A percentile compares a stretch with the other conserved stretches of the same genome.
Conservation (phyloP, 495 filamentous ascomycete genomes). For the Chaetomidium leptoderma region DNA sequence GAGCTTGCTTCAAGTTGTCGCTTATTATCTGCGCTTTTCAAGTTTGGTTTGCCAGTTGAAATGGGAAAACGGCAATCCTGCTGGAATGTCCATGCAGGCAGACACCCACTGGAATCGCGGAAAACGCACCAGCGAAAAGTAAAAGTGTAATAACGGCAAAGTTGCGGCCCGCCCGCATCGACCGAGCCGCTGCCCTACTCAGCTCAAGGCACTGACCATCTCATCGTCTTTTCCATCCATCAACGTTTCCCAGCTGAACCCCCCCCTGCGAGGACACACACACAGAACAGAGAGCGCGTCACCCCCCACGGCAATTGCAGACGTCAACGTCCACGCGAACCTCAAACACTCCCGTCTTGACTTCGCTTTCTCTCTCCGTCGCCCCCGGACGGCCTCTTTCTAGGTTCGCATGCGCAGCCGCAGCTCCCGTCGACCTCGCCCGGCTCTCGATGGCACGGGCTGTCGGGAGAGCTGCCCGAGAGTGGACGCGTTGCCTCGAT, state of each 20-base stretch:
- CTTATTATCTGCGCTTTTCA: too few relatives aligned
- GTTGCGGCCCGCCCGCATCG: background rate
- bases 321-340: background rate
- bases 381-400: background rate
- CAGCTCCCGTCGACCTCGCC: slow-evolving; percentile 9
- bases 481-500: slow-evolving; percentile 2
- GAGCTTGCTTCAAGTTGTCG: too few relatives aligned
- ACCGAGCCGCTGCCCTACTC: background rate
- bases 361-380: background rate
- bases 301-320: background rate
- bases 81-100: background rate
- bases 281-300: background rate
- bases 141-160: background rate
- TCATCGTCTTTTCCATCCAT: background rate
- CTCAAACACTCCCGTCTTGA: background rate
- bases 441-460: slow-evolving; percentile 12
- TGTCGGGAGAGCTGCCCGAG: slow-evolving; percentile 8
- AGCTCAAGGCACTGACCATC: background rate
- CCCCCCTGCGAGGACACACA: background rate
- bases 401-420: slow-evolving; percentile 12
- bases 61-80: too few relatives aligned
- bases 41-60: too few relatives aligned
- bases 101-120: background rate
- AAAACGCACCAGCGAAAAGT: too few relatives aligned
- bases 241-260: background rate